phyloP scores from a whole-genome alignment of 305 asterid species.

The Plantago lanceolata region DNA sequence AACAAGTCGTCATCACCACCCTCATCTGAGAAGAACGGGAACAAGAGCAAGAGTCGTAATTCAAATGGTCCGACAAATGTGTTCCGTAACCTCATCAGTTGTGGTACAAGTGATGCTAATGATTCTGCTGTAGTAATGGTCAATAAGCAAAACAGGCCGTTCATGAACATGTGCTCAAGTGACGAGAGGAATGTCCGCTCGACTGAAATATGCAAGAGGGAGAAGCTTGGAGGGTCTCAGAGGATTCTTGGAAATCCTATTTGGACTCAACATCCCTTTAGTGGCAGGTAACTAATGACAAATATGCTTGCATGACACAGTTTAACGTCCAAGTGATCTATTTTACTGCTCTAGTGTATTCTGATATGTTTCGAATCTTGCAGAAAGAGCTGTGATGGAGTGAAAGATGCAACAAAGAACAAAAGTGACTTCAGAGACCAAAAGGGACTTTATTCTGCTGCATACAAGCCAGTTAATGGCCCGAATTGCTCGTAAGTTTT shows the following conservation, averaged over 20 bases:
- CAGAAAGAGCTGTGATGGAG: conserved; percentile 74
- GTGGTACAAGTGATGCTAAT: conserved; percentile 60
- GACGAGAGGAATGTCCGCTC: conserved; percentile 28
- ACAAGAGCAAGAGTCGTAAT: conserved; percentile 36
- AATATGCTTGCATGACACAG: not conserved
- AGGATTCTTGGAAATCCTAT: conserved; percentile 50
- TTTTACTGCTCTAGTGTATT: not conserved
- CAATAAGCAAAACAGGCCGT: conserved; percentile 25
- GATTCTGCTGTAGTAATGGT: conserved; percentile 49
- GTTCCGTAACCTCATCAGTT: conserved; percentile 55
- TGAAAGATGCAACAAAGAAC: conserved; percentile 35
- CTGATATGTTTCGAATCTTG: not conserved
- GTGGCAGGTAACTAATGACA: conserved; percentile 42
- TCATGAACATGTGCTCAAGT: conserved; percentile 31
- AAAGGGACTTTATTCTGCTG: conserved; percentile 24
- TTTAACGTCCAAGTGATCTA: not conserved
- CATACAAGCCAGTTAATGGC: conserved; percentile 31
- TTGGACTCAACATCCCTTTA: conserved; percentile 39
- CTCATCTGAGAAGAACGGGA: conserved; percentile 19
- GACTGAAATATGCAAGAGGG: conserved; percentile 34
- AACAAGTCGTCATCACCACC: not conserved
- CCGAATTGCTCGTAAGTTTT: conserved; percentile 50
- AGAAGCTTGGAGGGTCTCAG: conserved; percentile 64
- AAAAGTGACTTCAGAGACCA: conserved; percentile 35
- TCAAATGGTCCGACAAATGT: conserved; percentile 43